These are phyloP conservation scores for Chaetoceros tenuissimus DNA, from an alignment of 108 stramenopile genomes.

Conservation along the genomic window DNA sequence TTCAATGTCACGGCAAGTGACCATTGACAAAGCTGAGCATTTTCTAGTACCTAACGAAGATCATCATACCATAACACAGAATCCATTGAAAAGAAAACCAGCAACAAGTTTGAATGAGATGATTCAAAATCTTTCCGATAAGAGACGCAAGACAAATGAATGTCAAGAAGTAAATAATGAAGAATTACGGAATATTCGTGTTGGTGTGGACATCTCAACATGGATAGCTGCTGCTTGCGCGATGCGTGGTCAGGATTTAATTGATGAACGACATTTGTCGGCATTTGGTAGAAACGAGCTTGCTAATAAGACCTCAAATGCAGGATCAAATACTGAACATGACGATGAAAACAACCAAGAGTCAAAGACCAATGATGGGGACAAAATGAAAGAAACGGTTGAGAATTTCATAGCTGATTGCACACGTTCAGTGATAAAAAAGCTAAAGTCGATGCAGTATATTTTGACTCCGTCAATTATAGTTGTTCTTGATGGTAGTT, in stretches of 20 bases:
- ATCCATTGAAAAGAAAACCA: too few species aligned
- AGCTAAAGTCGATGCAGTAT: constrained; percentile 30
- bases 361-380: neutral
- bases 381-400: neutral
- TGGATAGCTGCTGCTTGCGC: constrained; percentile 61
- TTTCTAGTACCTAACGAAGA: too few species aligned
- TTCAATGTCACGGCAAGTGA: neutral
- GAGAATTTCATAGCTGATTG: constrained; percentile 32
- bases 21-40: too few species aligned
- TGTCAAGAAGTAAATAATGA: constrained; percentile 6
- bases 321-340: too few species aligned
- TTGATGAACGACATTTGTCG: constrained; percentile 66
- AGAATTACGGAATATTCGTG: constrained; percentile 25
- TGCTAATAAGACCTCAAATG: constrained; percentile 11
- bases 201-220: constrained; percentile 57
- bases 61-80: too few species aligned
- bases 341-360: constrained; percentile 1
- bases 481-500: constrained; percentile 67
- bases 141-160: neutral
- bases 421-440: constrained; percentile 30
- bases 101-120: too few species aligned
- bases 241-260: constrained; percentile 40
- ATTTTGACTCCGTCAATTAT: constrained; percentile 15
- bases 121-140: too few species aligned
- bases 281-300: constrained; percentile 59